Percentiles rank a stretch among this genome's conserved stretches.
Evolutionary conservation across 2,329 filamentous ascomycete species (phyloP).

Genomic region (Rugonectria rugulosa): DNA sequence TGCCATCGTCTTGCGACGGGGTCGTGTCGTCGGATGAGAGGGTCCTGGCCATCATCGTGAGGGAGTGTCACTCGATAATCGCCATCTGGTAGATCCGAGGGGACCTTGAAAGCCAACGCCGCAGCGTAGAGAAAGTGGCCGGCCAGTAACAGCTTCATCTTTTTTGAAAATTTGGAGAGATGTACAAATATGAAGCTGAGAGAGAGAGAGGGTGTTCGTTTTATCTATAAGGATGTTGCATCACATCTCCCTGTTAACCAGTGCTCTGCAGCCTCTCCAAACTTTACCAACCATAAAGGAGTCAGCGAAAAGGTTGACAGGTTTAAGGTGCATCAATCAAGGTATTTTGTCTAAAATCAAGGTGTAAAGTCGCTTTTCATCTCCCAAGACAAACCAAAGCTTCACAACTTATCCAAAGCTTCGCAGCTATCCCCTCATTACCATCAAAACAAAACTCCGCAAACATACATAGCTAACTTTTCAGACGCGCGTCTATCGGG

Average conservation of each 20-base stretch:
- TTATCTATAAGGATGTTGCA: no score
- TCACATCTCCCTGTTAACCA: no score
- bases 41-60: neutral
- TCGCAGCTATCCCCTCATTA: neutral
- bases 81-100: conserved; percentile 12
- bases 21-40: conserved; percentile 1
- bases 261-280: no score
- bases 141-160: neutral
- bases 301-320: no score
- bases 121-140: neutral
- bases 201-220: no score
- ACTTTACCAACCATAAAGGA: no score
- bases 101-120: conserved; percentile 10
- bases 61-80: conserved; percentile 11
- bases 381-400: neutral
- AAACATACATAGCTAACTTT: neutral
- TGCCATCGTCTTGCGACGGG: conserved; percentile 2
- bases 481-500: conserved; percentile 38
- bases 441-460: conserved; percentile 7
- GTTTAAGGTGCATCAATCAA: no score
- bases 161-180: neutral
- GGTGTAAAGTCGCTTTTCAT: conserved; percentile 19
- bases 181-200: no score
- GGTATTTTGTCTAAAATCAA: conserved; percentile 13
- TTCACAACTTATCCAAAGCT: neutral